Evolutionary conservation across 192 early-diverging fungal genomes (phyloP), one percentile per base, ranked within the genome.

Genomic region (Oehlia diaphana): DNA sequence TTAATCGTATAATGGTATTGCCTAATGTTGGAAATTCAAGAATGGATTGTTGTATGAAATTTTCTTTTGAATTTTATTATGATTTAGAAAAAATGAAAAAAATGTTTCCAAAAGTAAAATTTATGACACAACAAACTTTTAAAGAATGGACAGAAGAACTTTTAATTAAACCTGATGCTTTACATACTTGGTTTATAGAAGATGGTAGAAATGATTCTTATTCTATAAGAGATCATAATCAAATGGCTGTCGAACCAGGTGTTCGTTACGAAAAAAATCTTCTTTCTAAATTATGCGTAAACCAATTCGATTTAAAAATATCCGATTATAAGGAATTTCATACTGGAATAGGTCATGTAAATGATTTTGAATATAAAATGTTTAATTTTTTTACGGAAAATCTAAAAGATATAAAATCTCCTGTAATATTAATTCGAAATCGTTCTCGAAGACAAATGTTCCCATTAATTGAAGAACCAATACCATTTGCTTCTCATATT

Each of bases 31-130:
- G 73, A 2, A 33, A 28, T 53, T 50, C 73, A 58, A 53, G 50
- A 8, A 9, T 74, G 3, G 14, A 26, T 31, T 44, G 47, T 33
- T 74, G 73, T 39, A 6, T 28, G 16, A 3, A 9, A 37, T 61
- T 33, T 74, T 1, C 28, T 23, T 74, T 74, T 21, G 73, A 53
- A 26, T 74, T 58, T 74, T 74, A 74, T 74, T 74, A 74, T 62
- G 47, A 50, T 74, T 33, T 61, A 6, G 26, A 61, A 19, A 12
- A 14, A 53, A 33, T 74, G 13, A 26, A 61, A 14, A 4, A 53
- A 16, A 16, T n/a, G 16, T 74, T 39, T 74, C 72, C 72, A 14
- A 28, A 4, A 0, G 1, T 53, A 26, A 49, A 23, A 28, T 74
- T 74, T 28, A 74, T 74, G 49, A 58, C 44, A 26, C 72, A 58